Base-by-base conservation (phyloP, 23 red algal genomes). In the Agarophyton chilense region DNA sequence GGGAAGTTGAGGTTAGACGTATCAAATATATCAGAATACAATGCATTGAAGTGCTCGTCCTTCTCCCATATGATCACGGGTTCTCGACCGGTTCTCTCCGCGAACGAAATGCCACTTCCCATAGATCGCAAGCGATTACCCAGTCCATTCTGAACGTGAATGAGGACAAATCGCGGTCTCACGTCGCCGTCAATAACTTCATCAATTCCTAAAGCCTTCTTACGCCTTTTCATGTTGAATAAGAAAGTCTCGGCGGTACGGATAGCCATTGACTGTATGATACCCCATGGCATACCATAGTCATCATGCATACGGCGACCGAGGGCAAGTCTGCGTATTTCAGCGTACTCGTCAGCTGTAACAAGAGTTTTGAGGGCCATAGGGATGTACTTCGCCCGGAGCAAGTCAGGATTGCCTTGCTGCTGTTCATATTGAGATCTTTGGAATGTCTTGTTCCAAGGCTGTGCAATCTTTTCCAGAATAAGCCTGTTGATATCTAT, bases 81-180 rank as follows among this genome's bases (percentile, higher is more conserved):
- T 56, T 66, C 84, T 10, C 88, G 38, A 0, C 52, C 76, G 6
- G 84, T 88, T 44, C 52, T 55, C 49, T 76, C 64, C 38, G 82
- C 95, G 64, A 94, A 92, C 10, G 95, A 56, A 66, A 97, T 47
- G 32, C 83, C 91, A 21, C 82, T 89, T 26, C 54, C 81, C 52
- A 97, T 80, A 39, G 79, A 90, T 33, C 95, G 79, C 72, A 97
- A 46, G 49, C 95, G 64, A 81, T 97, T 97, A 22, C 95, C 95
- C 10, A 97, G 79, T 54, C 95, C 95, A 66, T 97, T 86, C 52
- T 91, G 85, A 6, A 89, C 90, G 62, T 97, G 95, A 50, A 93
- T 60, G 16, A 97, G 52, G 14, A 94, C 73, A 75, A 97, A 78
- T 8, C 78, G 61, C 18, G 74, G 60, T 64, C 67, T 43, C 46